Evolutionary conservation across 2,329 filamentous ascomycete species (phyloP).

Genomic region (Fusarium temperatum): DNA sequence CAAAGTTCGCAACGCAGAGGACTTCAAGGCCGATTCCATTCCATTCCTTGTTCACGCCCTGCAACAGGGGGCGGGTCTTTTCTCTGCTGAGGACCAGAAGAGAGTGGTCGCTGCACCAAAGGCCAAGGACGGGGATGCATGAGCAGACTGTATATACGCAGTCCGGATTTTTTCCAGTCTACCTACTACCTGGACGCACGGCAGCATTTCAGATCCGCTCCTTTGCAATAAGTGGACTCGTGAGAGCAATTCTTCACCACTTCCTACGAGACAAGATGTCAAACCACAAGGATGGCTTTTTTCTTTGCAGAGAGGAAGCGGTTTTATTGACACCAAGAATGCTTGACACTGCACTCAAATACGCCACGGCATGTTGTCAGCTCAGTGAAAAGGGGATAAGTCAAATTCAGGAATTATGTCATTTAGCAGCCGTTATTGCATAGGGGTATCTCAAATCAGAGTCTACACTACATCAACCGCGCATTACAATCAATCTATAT

Average conservation of each 20-base stretch:
- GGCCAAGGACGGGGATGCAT: conserved; percentile 24
- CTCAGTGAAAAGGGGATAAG: not conserved
- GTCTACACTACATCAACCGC: conserved; percentile 8
- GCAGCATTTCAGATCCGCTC: not conserved
- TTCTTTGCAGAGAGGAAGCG: not conserved
- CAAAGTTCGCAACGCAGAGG: conserved; percentile 72
- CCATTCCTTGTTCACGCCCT: conserved; percentile 73
- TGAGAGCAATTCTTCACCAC: not conserved
- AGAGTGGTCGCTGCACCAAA: conserved; percentile 35
- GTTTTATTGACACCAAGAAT: too few relatives aligned
- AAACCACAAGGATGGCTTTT: not conserved
- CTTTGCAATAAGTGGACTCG: not conserved
- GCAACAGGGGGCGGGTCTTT: conserved; percentile 72
- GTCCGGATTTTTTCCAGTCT: not conserved
- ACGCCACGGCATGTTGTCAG: not conserved
- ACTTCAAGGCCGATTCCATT: conserved; percentile 74
- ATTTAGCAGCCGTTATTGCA: conserved; percentile 21
- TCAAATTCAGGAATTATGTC: not conserved
- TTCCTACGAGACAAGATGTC: not conserved
- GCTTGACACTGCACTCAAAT: not conserved
- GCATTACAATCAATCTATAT: conserved; percentile 7
- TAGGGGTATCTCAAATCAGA: conserved; percentile 42
- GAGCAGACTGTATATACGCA: not conserved
- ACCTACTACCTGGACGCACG: not conserved
- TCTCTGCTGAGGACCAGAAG: conserved; percentile 55